Conservation (phyloP, 768 basidiomycete species). For the Serendipita indica region DNA sequence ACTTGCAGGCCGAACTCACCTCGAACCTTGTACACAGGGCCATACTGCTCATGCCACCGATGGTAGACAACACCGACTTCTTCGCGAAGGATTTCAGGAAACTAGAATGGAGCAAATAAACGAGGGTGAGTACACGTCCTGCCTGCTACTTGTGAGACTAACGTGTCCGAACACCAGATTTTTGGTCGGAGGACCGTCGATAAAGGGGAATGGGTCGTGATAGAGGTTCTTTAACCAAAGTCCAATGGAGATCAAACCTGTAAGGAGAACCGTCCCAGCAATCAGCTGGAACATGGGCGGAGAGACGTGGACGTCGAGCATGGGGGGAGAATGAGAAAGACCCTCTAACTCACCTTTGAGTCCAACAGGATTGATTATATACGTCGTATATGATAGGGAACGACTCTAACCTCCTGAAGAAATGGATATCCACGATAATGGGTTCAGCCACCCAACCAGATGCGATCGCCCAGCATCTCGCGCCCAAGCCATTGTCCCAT, state of each 20-base stretch:
- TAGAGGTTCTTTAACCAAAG: neutral
- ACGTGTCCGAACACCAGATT: constrained; percentile 4
- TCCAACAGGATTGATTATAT: no score
- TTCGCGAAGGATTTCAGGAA: constrained; percentile 2
- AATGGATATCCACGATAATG: no score
- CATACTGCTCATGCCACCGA: constrained; percentile 7
- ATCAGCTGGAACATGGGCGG: no score
- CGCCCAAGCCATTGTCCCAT: no score
- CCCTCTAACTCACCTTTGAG: no score
- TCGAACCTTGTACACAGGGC: neutral
- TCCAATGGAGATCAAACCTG: neutral
- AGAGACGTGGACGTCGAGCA: no score
- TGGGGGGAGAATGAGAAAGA: no score
- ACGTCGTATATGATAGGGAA: no score
- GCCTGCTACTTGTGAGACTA: neutral
- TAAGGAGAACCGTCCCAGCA: neutral
- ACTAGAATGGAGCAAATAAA: neutral
- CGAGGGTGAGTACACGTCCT: neutral
- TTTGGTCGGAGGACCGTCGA: constrained; percentile 3
- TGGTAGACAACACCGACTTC: constrained; percentile 1
- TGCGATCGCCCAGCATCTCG: no score
- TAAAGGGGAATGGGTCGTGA: neutral
- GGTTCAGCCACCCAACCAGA: no score
- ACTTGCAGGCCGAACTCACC: neutral
- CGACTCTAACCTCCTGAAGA: no score